Evolutionary conservation across 225 moss, liverwort and hornwort genomes (phyloP).

Genomic region (Physcomitrellopsis africana): DNA sequence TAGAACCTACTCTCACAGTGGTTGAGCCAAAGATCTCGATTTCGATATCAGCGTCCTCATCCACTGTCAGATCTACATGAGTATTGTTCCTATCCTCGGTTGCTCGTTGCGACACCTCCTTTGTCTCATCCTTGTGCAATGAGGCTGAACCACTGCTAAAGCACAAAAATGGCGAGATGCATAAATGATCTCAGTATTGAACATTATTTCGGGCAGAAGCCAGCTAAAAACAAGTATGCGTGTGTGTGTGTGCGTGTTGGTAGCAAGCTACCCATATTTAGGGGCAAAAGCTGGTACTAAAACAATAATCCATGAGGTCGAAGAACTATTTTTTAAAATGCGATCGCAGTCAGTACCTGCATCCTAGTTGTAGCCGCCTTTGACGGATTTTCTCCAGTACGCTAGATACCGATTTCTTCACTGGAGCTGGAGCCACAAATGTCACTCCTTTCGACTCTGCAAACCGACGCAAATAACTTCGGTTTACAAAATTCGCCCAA

Average conservation of each 20-base stretch:
- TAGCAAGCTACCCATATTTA: not conserved
- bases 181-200: not conserved
- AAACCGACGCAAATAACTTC: slow-evolving; percentile 9
- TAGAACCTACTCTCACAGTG: slow-evolving; percentile 26
- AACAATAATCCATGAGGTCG: not conserved
- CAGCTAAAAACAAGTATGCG: not conserved
- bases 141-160: slow-evolving; percentile 38
- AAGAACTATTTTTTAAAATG: not conserved
- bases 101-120: slow-evolving; percentile 34
- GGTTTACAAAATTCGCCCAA: slow-evolving; percentile 7
- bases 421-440: slow-evolving; percentile 57
- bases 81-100: slow-evolving; percentile 26
- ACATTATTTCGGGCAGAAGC: not conserved
- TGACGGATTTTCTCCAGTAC: slow-evolving; percentile 65
- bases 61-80: slow-evolving; percentile 42
- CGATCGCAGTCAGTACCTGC: slow-evolving; percentile 44
- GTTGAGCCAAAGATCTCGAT: slow-evolving; percentile 39
- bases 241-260: not conserved
- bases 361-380: slow-evolving; percentile 58
- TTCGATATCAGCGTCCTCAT: slow-evolving; percentile 43
- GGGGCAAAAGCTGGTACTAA: not conserved
- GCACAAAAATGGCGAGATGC: slow-evolving; percentile 26
- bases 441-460: slow-evolving; percentile 63
- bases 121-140: slow-evolving; percentile 35
- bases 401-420: slow-evolving; percentile 52